phyloP scores from a whole-genome alignment of 495 filamentous ascomycete genomes.

The Evansstolkia leycettana region DNA sequence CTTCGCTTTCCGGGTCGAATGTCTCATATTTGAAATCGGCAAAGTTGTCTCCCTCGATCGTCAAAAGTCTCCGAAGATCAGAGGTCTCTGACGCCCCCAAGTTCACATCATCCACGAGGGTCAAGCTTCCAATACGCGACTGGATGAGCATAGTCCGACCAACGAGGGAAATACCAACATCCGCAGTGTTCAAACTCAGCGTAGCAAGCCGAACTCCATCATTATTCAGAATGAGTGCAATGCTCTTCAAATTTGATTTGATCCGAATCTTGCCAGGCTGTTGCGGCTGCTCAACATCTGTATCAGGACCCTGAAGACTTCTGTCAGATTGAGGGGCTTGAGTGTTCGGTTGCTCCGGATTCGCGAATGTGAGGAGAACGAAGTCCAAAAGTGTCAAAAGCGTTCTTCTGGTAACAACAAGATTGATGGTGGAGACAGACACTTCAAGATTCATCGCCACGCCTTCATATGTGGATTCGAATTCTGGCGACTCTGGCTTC shows the following conservation, averaged over 20 bases:
- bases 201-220: conserved; percentile 93
- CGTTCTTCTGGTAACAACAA: conserved; percentile 87
- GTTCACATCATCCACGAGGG: conserved; percentile 86
- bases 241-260: conserved; percentile 85
- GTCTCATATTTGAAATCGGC: conserved; percentile 98
- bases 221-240: conserved; percentile 92
- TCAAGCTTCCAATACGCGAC: conserved; percentile 76
- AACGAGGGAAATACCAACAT: conserved; percentile 79
- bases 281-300: conserved; percentile 27
- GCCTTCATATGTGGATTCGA: conserved; percentile 79
- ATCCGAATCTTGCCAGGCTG: conserved; percentile 54
- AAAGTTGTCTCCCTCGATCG: conserved; percentile 88
- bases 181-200: conserved; percentile 77
- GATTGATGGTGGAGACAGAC: conserved; percentile 85
- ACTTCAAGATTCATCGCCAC: conserved; percentile 89
- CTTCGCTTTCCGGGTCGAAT: conserved; percentile 60
- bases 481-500: conserved; percentile 84
- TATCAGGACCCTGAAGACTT: conserved; percentile 31
- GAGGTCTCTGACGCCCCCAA: conserved; percentile 73
- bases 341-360: conserved; percentile 38
- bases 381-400: conserved; percentile 93
- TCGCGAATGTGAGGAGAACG: conserved; percentile 86
- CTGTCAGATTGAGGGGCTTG: conserved; percentile 24
- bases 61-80: conserved; percentile 72
- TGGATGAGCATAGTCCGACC: conserved; percentile 76